A percentile compares a stretch with the other conserved stretches of the same genome.
Evolutionary conservation across 2,329 filamentous ascomycete species (phyloP).

Genomic region (Dactylellina sp.): DNA sequence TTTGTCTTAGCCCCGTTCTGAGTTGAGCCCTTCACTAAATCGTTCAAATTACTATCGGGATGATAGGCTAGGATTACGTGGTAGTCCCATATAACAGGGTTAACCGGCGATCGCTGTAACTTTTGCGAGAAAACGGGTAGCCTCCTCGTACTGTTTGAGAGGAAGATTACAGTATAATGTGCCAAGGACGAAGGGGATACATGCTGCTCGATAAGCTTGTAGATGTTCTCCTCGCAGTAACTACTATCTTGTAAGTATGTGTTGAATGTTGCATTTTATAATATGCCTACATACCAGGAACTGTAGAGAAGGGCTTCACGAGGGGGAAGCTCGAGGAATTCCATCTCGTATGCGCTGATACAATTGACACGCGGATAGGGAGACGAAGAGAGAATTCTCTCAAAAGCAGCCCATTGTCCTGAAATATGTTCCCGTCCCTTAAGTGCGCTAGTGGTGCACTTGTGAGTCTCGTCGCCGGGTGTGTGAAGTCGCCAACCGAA

Average conservation of each 20-base stretch:
- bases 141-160: conserved; percentile 57
- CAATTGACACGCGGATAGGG: not conserved
- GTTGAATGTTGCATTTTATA: conserved; percentile 48
- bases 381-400: not conserved
- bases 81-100: conserved; percentile 57
- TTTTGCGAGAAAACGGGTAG: conserved; percentile 57
- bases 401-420: not conserved
- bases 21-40: conserved; percentile 12
- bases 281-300: conserved; percentile 42
- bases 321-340: conserved; percentile 47
- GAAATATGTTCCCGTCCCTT: not conserved
- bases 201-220: conserved; percentile 57
- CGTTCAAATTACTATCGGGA: conserved; percentile 31
- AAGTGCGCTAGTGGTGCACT: too few relatives aligned
- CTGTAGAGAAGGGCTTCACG: conserved; percentile 50
- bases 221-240: conserved; percentile 60
- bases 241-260: conserved; percentile 28
- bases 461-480: too few relatives aligned
- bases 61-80: conserved; percentile 59
- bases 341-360: conserved; percentile 20
- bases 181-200: conserved; percentile 38
- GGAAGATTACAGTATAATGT: conserved; percentile 58
- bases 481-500: not conserved
- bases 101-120: conserved; percentile 1
- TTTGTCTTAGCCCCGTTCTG: not conserved